Evolutionary conservation across 495 filamentous ascomycete species (phyloP), one percentile per base, ranked within the genome.

Genomic region (Gamarada debralockiae): DNA sequence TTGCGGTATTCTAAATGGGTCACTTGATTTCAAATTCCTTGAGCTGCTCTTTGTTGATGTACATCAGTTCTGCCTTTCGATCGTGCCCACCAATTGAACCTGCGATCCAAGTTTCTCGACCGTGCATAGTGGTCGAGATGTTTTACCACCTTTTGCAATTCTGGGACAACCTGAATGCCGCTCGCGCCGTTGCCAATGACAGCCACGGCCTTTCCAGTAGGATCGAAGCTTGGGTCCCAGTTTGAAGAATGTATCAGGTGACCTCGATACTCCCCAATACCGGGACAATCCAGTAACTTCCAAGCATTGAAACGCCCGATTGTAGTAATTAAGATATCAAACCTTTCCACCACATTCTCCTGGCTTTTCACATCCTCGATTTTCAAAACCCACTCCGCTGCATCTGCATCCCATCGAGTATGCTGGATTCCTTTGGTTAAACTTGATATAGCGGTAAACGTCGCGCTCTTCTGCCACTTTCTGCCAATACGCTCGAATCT

Each of bases 151-250:
- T 71, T 73, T 50, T 80, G 75, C n/a, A 83, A 66, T 3, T 72
- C 74, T 0, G 80, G 74, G 6, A 82, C 65, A 1, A 83, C 64
- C 52, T 83, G 80, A 15, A 82, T 62, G 0, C 80, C 80, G 5
- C 73, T 78, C 1, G 79, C 77, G 7, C 80, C 80, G 46, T 81
- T 81, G 7, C 81, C 81, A 31, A 84, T 82, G 1, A 83, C 68
- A 0, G 80, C 81, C 14, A 84, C 63, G 37, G 64, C 67, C 53
- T 83, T 83, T 10, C 73, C 76, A 1, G 65, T 63, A 4, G 74
- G 62, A 29, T 82, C 70, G 31, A 76, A 68, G 10, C 51, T 58
- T 40, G 70, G 67, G 50, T 81, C 63, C 78, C 79, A 84, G 46
- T 76, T 68, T 2, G 79, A 76, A 3, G 77, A 74, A 58, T 84